Evolutionary conservation across 768 basidiomycete species (phyloP), one percentile per base, ranked within the genome.

Genomic region (Collybia mongolica): DNA sequence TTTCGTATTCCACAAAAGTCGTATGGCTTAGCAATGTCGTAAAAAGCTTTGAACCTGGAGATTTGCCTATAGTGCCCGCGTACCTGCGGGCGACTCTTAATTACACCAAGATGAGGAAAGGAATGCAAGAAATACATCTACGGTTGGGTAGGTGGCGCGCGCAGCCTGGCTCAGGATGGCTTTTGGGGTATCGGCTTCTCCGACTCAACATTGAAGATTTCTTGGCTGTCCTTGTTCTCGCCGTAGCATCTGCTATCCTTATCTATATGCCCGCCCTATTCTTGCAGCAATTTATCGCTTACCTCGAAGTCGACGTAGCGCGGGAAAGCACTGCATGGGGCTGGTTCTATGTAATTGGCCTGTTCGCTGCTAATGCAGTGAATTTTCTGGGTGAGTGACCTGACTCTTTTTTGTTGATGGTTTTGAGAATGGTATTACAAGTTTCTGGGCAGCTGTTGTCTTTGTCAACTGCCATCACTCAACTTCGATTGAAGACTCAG

Each of bases 1-100:
- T 96, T 66, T 83, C 83, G 15, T 94, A 93, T 65, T 90, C 88
- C 32, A 94, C 92, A 1, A 84, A 86, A 53, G 90, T 96, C 12
- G 82, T 95, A 49, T 83, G 84, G 80, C 82, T 93, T 37, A 93
- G 91, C 2, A 83, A 91, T 66, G 75, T 74, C 1, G 75, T 86
- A 1, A 76, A 79, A 48, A 85, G 80, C 49, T 77, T 95, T 41
- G 89, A 95, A 57, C 90, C 93, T 20, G 91, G 85, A 53, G 93
- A 96, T 63, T 72, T 96, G 24, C 93, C 93, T 3, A 83, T 95
- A 47, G 79, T 93, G 7, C 81, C 88, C 1, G 81, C 75, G 0
- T 65, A 79, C 57, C 85, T 92, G 82, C 88, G 93, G 28, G 73
- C 79, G 0, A 74, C 83, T 6, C 64, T 67, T 57, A 79, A 88